Conservation (phyloP, 1,139 yeast species). For the Saccharomycopsis phalli region DNA sequence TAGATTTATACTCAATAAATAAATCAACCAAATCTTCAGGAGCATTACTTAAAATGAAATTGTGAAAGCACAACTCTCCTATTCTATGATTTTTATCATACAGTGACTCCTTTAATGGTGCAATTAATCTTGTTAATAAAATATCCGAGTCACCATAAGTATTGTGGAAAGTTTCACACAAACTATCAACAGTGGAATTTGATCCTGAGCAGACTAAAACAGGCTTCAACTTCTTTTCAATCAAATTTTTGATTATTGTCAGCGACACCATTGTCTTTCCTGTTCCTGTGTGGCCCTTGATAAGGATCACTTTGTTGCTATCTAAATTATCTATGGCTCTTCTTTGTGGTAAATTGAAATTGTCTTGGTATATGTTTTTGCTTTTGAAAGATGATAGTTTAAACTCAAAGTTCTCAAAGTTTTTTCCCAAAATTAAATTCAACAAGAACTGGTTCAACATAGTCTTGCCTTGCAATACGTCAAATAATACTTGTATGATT, state of each 20-base stretch:
- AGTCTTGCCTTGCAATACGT: conserved; percentile 8
- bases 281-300: conserved; percentile 20
- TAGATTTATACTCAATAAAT: conserved; percentile 15
- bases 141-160: conserved; percentile 9
- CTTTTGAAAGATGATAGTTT: conserved; percentile 13
- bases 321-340: conserved; percentile 20
- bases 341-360: conserved; percentile 18
- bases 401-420: conserved; percentile 21
- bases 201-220: conserved; percentile 20
- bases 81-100: conserved; percentile 17
- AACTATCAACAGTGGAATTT: conserved; percentile 17
- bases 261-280: conserved; percentile 18
- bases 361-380: conserved; percentile 8
- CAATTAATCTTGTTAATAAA: conserved; percentile 15
- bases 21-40: conserved; percentile 18
- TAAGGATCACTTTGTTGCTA: conserved; percentile 14
- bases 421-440: conserved; percentile 19
- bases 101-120: conserved; percentile 18
- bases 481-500: conserved; percentile 11
- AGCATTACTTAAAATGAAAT: conserved; percentile 17
- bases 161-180: conserved; percentile 15
- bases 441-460: conserved; percentile 13
- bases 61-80: conserved; percentile 19
- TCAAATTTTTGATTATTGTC: conserved; percentile 16
- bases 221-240: conserved; percentile 17